Percentiles rank a stretch among this genome's conserved stretches.
These are phyloP conservation scores for Lunasporangiospora selenospora DNA, from an alignment of 192 early-diverging fungal species.

Conservation along the genomic window DNA sequence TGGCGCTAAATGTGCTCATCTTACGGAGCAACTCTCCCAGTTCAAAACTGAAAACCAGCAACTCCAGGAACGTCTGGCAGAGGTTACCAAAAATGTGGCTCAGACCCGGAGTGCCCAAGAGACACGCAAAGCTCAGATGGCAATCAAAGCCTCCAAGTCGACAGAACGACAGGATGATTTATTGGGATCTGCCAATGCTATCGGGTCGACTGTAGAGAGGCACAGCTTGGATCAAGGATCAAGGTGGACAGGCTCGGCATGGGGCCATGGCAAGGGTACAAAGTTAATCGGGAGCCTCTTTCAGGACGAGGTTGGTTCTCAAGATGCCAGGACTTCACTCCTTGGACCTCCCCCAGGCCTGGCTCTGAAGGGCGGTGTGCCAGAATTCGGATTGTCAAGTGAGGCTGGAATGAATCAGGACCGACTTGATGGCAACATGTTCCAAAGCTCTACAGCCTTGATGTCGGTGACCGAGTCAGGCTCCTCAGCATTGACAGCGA, in stretches of 20 bases:
- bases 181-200: too few relatives aligned
- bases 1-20: constrained; percentile 18
- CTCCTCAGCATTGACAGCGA: too few relatives aligned
- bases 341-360: constrained; percentile 36
- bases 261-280: constrained; percentile 24
- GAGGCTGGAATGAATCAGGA: too few relatives aligned
- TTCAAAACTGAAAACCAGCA: constrained; percentile 35
- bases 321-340: background rate
- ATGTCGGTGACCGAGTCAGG: too few relatives aligned
- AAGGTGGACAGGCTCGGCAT: constrained; percentile 24
- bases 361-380: background rate
- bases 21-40: constrained; percentile 23
- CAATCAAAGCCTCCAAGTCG: too few relatives aligned
- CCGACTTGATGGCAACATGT: too few relatives aligned
- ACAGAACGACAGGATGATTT: too few relatives aligned
- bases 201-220: too few relatives aligned
- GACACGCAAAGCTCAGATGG: constrained; percentile 3
- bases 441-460: too few relatives aligned
- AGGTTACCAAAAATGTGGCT: constrained; percentile 28
- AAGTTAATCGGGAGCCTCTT: constrained; percentile 29
- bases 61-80: constrained; percentile 33
- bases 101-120: constrained; percentile 14
- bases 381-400: background rate
- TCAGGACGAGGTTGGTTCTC: constrained; percentile 13
- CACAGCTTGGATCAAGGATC: constrained; percentile 18